These are phyloP conservation scores for Phytophthora boehmeriae DNA, from an alignment of 352 stramenopile species.

Conservation along the genomic window DNA sequence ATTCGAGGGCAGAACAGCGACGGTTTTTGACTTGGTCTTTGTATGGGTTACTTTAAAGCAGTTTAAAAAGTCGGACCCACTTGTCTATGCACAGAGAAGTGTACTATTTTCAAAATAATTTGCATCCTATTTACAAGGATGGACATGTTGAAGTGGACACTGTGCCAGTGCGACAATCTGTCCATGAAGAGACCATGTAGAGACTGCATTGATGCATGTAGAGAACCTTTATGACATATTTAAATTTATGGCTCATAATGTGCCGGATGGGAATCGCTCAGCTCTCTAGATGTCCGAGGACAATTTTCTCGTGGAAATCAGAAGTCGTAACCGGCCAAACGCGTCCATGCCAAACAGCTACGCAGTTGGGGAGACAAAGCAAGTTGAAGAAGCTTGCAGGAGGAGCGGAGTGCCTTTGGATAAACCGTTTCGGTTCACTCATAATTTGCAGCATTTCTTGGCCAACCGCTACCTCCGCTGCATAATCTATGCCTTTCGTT, in stretches of 20 bases:
- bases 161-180: no score
- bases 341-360: constrained; percentile 18
- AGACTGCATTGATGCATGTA: not conserved
- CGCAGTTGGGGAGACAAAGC: not conserved
- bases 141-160: constrained; percentile 16
- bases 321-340: constrained; percentile 25
- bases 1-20: constrained; percentile 7
- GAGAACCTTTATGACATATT: constrained; percentile 26
- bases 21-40: not conserved
- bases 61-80: not conserved
- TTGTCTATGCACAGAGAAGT: not conserved
- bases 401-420: not conserved
- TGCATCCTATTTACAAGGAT: no score
- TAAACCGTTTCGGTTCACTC: not conserved
- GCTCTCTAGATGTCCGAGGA: constrained; percentile 5
- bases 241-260: constrained; percentile 35
- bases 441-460: constrained; percentile 6
- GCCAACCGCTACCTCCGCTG: constrained; percentile 12
- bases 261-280: constrained; percentile 7
- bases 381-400: constrained; percentile 1
- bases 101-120: no score
- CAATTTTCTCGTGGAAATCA: constrained; percentile 9
- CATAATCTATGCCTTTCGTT: constrained; percentile 55
- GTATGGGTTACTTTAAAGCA: not conserved
- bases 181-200: no score